Evolutionary conservation across 169 alveolate genomes (phyloP).

Genomic region (Blepharisma undulans): DNA sequence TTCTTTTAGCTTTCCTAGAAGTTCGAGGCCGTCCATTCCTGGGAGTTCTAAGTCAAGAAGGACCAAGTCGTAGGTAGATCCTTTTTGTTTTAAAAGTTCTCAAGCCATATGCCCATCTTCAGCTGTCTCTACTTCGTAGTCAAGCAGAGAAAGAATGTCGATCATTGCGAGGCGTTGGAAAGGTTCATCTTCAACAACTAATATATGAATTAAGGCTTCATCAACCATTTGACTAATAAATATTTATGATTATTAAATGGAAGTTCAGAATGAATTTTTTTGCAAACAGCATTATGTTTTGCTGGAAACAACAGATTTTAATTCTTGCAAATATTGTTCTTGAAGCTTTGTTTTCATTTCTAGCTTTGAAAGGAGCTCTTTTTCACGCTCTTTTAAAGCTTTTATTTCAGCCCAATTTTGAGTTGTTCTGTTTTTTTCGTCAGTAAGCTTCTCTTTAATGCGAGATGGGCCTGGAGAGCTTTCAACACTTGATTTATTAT

Average conservation of each 20-base stretch:
- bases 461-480: background rate
- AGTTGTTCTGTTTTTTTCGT: background rate
- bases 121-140: conserved; percentile 49
- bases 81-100: conserved; percentile 55
- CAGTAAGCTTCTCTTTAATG: background rate
- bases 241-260: background rate
- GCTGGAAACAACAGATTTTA: background rate
- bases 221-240: background rate
- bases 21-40: conserved; percentile 78
- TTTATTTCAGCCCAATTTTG: background rate
- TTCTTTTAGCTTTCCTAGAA: conserved; percentile 57
- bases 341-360: background rate
- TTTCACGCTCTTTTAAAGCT: background rate
- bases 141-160: conserved; percentile 9
- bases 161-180: conserved; percentile 25
- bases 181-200: conserved; percentile 42
- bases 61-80: conserved; percentile 66
- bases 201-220: conserved; percentile 15
- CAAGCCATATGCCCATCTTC: conserved; percentile 73
- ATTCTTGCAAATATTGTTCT: background rate
- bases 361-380: background rate
- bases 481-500: background rate
- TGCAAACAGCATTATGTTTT: background rate
- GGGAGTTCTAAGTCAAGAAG: conserved; percentile 80
- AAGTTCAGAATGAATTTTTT: background rate